phyloP scores from a whole-genome alignment of 148 eudicot genomes.

The Linanthus parryae region DNA sequence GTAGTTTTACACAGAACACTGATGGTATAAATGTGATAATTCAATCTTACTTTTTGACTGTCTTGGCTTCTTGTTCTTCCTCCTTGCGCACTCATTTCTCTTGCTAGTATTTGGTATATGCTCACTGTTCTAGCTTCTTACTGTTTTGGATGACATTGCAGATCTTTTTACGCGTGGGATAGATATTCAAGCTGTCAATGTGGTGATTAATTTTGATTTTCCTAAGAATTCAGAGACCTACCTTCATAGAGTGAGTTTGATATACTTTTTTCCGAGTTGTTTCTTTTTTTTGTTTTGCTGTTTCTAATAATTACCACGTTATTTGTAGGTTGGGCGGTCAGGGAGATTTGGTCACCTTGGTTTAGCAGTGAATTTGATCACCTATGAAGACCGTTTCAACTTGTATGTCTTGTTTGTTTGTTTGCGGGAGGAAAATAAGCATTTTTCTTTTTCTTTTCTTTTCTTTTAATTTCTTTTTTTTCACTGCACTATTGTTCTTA shows the following conservation, averaged over 20 bases:
- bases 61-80: too few relatives aligned
- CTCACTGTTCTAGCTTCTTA: neutral
- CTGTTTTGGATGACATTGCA: slow-evolving; percentile 21
- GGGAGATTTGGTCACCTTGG: slow-evolving; percentile 97
- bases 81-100: too few relatives aligned
- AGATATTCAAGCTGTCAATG: slow-evolving; percentile 93
- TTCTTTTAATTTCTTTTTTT: neutral
- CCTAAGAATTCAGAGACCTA: slow-evolving; percentile 87
- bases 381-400: slow-evolving; percentile 87
- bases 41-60: too few relatives aligned
- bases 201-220: slow-evolving; percentile 85
- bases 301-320: slow-evolving; percentile 6
- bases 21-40: too few relatives aligned
- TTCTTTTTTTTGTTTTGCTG: neutral
- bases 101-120: too few relatives aligned
- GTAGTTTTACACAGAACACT: too few relatives aligned
- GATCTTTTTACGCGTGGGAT: slow-evolving; percentile 91
- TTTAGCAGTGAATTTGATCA: slow-evolving; percentile 83
- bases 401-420: slow-evolving; percentile 68
- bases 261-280: neutral
- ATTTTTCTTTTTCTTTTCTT: neutral
- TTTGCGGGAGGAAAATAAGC: neutral
- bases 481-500: neutral
- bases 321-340: slow-evolving; percentile 75
- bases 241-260: slow-evolving; percentile 69